A percentile compares a stretch with the other conserved stretches of the same genome.
These are phyloP conservation scores for Gentiana straminea DNA, from an alignment of 257 asterid species.

Conservation along the genomic window DNA sequence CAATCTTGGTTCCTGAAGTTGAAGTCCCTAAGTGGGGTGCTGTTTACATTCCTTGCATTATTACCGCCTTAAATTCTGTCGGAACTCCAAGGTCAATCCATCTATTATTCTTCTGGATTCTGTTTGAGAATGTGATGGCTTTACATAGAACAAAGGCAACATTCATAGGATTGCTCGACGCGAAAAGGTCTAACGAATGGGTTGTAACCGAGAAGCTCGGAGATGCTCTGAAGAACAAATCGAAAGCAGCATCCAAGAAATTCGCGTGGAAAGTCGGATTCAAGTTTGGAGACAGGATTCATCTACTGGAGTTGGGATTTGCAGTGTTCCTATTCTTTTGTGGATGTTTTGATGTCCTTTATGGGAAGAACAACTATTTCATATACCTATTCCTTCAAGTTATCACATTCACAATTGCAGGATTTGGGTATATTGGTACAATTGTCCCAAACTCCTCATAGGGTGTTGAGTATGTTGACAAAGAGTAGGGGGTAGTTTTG, in stretches of 20 bases:
- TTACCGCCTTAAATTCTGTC: conserved; percentile 70
- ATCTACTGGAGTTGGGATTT: conserved; percentile 57
- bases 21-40: conserved; percentile 69
- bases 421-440: conserved; percentile 86
- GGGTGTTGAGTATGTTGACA: too few relatives aligned
- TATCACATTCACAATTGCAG: conserved; percentile 74
- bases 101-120: conserved; percentile 86
- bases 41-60: conserved; percentile 83
- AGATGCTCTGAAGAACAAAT: conserved; percentile 61
- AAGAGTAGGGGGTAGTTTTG: too few relatives aligned
- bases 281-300: conserved; percentile 71
- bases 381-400: conserved; percentile 78
- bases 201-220: conserved; percentile 96
- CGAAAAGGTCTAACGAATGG: conserved; percentile 90
- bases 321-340: conserved; percentile 74
- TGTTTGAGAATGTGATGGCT: conserved; percentile 94
- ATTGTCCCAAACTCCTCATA: conserved; percentile 43
- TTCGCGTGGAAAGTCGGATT: conserved; percentile 29
- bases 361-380: conserved; percentile 72
- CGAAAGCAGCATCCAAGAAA: conserved; percentile 18
- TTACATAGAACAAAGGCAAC: conserved; percentile 95
- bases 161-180: conserved; percentile 77
- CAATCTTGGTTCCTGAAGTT: conserved; percentile 43
- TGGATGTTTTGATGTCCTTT: conserved; percentile 77
- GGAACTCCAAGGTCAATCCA: conserved; percentile 98